These are phyloP conservation scores for Chaetomium cochliodes DNA, from an alignment of 495 filamentous ascomycete species.

Conservation along the genomic window DNA sequence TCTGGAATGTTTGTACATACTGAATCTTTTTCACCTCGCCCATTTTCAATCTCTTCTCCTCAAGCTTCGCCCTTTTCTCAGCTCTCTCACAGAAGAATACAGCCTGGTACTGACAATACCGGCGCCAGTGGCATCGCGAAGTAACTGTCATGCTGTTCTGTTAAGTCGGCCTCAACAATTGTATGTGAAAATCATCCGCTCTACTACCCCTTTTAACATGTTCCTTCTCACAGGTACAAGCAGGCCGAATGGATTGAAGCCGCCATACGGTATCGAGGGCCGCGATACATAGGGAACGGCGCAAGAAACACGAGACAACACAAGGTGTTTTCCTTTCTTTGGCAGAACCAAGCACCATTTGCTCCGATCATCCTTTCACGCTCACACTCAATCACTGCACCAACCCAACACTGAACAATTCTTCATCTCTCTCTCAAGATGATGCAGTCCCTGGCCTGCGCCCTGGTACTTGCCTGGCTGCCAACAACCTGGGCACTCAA, in stretches of 20 bases:
- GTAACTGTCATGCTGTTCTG: no score
- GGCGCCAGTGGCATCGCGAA: no score
- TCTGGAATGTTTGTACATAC: not conserved
- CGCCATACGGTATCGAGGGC: no score
- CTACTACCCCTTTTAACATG: not conserved
- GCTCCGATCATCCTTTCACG: not conserved
- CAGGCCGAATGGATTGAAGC: no score
- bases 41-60: not conserved
- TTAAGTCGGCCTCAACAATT: not conserved
- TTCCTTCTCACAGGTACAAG: not conserved
- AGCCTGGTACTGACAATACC: no score
- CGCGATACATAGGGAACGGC: no score
- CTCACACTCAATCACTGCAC: not conserved
- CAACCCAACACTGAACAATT: not conserved
- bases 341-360: no score
- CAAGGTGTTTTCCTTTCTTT: no score
- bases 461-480: not conserved
- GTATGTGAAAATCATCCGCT: not conserved
- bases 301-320: no score
- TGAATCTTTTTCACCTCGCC: not conserved
- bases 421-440: not conserved
- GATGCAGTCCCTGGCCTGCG: not conserved
- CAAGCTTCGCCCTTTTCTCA: not conserved
- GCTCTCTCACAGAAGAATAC: not conserved
- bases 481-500: conserved; percentile 7